Evolutionary conservation across 2,329 filamentous ascomycete species (phyloP), one percentile per base, ranked within the genome.

Genomic region (Didymella keratinophila): DNA sequence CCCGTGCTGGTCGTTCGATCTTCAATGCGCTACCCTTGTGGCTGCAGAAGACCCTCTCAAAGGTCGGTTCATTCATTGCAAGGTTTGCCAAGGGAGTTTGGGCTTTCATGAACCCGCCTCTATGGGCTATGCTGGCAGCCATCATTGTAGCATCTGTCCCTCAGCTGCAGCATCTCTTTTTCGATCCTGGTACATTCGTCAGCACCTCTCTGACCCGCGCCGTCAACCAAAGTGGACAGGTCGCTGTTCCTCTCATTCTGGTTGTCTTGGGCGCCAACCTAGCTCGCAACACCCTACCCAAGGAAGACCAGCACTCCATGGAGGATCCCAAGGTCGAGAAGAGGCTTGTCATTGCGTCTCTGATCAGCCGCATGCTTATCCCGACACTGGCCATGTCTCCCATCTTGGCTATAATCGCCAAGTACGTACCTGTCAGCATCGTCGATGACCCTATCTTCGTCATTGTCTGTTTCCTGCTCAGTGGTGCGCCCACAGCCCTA

Each of bases 381-480:
- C 95, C 95, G 1, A 97, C 92, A 0, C 71, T 96, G 39, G 86
- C 97, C 76, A 98, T 98, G 92, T 91, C 93, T 0, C 95, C 95
- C 2, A 81, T 98, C 44, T 80, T 99, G 34, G 94, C 94, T 0
- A 63, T 98, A 16, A 85, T 90, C 44, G 95, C 95, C 58, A 98
- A 97, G 75, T 97, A 89, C 72, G 86, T 97, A 25, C 92, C 92
- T 2, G 85, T 99, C 71, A 96, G 91, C 81, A 98, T 99, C 68
- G 82, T 99, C 32, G 95, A 96, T 74, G 95, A 99, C 73, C 95
- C 95, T 10, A 99, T 99, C 70, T 99, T 99, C 77, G 89, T 99
- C 67, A 92, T 99, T 67, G 95, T 99, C 34, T 97, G 93, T 79
- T 99, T 98, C 84, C 83, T 99, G 64, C 89, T 99, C 66, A 94